Conservation (phyloP, 208 protist species). For the Acanthamoeba healyi region DNA sequence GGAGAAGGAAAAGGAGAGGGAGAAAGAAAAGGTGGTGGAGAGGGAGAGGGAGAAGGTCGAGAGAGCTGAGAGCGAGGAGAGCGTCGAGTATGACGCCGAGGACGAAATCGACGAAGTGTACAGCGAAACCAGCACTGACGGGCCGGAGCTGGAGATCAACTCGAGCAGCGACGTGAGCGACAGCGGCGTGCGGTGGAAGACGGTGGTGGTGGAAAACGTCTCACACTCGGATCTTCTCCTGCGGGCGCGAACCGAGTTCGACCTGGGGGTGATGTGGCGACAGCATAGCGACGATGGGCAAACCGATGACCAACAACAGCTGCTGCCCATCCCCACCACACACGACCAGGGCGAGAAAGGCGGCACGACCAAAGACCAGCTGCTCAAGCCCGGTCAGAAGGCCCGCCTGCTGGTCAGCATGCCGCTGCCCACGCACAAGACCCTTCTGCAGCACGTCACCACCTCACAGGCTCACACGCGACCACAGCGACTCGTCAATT, state of each 20-base stretch:
- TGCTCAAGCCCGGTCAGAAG: neutral
- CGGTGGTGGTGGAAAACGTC: constrained; percentile 9
- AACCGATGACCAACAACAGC: neutral
- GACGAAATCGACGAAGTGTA: neutral
- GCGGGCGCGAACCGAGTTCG: constrained; percentile 2
- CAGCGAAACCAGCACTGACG: neutral
- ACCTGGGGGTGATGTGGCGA: constrained; percentile 14
- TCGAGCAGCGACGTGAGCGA: neutral
- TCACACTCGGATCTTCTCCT: neutral
- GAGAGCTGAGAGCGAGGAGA: neutral
- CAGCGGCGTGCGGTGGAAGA: neutral
- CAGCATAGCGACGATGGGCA: neutral
- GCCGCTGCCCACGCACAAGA: constrained; percentile 1
- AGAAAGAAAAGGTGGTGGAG: neutral
- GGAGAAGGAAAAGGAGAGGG: neutral
- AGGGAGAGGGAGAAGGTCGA: neutral
- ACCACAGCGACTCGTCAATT: neutral
- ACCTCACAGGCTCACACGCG: neutral
- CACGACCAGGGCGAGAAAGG: neutral
- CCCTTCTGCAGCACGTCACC: neutral
- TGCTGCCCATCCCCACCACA: neutral
- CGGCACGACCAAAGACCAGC: neutral
- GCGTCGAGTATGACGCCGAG: neutral
- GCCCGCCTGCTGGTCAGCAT: neutral
- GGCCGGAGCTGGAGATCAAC: constrained; percentile 16